Evolutionary conservation across 805 yeast species (phyloP).

Genomic region (Blastobotrys americana): DNA sequence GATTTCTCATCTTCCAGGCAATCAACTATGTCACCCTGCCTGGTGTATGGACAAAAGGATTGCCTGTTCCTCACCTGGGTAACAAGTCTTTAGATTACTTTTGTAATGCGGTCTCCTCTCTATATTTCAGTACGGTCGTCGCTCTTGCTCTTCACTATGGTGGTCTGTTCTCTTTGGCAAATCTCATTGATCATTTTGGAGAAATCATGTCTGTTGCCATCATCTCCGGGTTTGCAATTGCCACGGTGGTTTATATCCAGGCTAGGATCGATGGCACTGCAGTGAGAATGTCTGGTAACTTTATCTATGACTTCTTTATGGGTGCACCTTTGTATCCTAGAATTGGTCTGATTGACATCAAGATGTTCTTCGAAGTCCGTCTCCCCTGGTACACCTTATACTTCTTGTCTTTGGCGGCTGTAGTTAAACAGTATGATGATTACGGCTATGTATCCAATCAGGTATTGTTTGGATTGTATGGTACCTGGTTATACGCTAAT

Average conservation of each 20-base stretch:
- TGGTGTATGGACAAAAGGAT: constrained; percentile 92
- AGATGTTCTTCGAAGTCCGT: constrained; percentile 96
- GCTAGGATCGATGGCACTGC: constrained; percentile 65
- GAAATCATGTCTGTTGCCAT: constrained; percentile 92
- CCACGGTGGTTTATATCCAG: constrained; percentile 62
- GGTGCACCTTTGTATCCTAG: constrained; percentile 97
- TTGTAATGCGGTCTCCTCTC: constrained; percentile 86
- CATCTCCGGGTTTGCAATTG: constrained; percentile 61
- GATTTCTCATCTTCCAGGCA: constrained; percentile 63
- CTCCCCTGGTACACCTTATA: constrained; percentile 92
- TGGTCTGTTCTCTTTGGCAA: constrained; percentile 65
- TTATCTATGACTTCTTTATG: constrained; percentile 86
- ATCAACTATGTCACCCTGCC: constrained; percentile 77
- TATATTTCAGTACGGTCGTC: constrained; percentile 59
- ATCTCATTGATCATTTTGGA: constrained; percentile 75
- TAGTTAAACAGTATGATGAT: constrained; percentile 68
- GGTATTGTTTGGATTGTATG: constrained; percentile 62
- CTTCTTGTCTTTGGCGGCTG: constrained; percentile 67
- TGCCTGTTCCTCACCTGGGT: constrained; percentile 76
- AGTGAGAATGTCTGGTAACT: constrained; percentile 87
- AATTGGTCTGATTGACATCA: constrained; percentile 83
- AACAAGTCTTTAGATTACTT: constrained; percentile 80
- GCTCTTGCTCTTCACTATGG: constrained; percentile 61
- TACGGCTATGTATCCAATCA: constrained; percentile 79
- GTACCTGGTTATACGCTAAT: constrained; percentile 92